These are phyloP conservation scores for Halenospora varia DNA, from an alignment of 495 filamentous ascomycete genomes.

Conservation along the genomic window DNA sequence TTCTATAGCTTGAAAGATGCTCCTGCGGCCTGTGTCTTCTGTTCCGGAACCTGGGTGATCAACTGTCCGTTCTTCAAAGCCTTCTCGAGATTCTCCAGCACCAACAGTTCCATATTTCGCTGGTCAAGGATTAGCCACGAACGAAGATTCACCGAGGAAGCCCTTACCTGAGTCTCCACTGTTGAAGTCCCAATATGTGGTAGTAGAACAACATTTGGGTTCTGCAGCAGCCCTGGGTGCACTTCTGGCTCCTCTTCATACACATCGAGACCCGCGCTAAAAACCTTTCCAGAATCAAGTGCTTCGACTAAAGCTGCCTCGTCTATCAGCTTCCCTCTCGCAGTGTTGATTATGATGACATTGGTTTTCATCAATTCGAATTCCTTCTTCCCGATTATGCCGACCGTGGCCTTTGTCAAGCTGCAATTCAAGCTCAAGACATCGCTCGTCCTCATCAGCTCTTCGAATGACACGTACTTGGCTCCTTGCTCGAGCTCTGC, in stretches of 20 bases:
- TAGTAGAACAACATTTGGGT: constrained; percentile 60
- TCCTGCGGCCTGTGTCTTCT: constrained; percentile 25
- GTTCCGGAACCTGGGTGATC: constrained; percentile 69
- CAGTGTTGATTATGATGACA: constrained; percentile 77
- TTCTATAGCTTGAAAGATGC: not conserved
- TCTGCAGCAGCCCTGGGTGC: constrained; percentile 57
- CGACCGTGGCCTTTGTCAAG: constrained; percentile 51
- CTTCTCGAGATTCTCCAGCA: constrained; percentile 60
- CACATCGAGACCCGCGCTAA: constrained; percentile 60
- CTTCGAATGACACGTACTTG: constrained; percentile 65
- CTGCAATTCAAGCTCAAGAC: constrained; percentile 65
- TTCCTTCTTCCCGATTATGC: constrained; percentile 63
- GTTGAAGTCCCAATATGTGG: constrained; percentile 71
- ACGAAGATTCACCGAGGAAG: constrained; percentile 31
- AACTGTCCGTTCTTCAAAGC: constrained; percentile 62
- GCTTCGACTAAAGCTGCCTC: constrained; percentile 61
- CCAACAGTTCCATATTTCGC: constrained; percentile 71
- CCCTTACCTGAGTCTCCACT: constrained; percentile 55
- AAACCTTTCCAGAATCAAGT: constrained; percentile 56
- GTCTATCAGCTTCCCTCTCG: constrained; percentile 71
- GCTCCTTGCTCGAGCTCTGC: constrained; percentile 55
- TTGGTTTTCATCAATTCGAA: constrained; percentile 70
- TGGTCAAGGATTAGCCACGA: constrained; percentile 22
- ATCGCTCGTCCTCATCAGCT: constrained; percentile 61
- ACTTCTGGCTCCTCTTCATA: constrained; percentile 66